phyloP scores from a whole-genome alignment of 129 eudicot genomes.

The Cynara cardunculus region DNA sequence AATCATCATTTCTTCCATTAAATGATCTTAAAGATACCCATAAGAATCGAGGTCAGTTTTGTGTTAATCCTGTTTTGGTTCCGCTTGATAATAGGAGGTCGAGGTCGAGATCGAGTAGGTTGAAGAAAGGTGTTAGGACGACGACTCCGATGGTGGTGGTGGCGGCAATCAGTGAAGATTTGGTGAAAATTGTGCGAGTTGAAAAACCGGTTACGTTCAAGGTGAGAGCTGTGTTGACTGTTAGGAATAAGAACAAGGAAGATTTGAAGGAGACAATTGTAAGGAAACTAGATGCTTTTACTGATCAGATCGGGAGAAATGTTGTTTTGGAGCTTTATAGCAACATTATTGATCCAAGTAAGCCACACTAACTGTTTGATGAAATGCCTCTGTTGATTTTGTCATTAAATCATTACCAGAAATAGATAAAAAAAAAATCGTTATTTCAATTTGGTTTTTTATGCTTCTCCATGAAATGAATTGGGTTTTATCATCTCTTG shows the following conservation, averaged over 20 bases:
- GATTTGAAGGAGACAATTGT: conserved; percentile 67
- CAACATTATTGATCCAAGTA: conserved; percentile 86
- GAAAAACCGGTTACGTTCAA: conserved; percentile 62
- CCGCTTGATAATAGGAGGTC: conserved; percentile 32
- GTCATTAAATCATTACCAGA: neutral
- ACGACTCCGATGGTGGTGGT: conserved; percentile 21
- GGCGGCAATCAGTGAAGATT: conserved; percentile 82
- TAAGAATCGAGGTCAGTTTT: conserved; percentile 14
- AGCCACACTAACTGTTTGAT: conserved; percentile 20
- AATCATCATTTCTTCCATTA: conserved; percentile 37
- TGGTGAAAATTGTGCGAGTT: conserved; percentile 45
- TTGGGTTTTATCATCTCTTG: neutral
- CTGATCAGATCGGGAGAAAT: conserved; percentile 73
- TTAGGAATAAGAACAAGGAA: conserved; percentile 79
- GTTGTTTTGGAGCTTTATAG: conserved; percentile 78
- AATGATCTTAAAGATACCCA: neutral
- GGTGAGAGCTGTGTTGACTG: conserved; percentile 83
- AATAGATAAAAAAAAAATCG: neutral
- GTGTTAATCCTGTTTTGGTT: conserved; percentile 18
- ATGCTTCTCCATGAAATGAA: neutral
- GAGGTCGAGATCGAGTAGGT: conserved; percentile 7
- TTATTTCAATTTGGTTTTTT: neutral
- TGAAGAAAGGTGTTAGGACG: neutral
- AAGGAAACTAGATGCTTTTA: conserved; percentile 61
- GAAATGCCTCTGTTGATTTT: conserved; percentile 12